phyloP scores from a whole-genome alignment of 2,329 filamentous ascomycete species.

The Epichloe sibirici region DNA sequence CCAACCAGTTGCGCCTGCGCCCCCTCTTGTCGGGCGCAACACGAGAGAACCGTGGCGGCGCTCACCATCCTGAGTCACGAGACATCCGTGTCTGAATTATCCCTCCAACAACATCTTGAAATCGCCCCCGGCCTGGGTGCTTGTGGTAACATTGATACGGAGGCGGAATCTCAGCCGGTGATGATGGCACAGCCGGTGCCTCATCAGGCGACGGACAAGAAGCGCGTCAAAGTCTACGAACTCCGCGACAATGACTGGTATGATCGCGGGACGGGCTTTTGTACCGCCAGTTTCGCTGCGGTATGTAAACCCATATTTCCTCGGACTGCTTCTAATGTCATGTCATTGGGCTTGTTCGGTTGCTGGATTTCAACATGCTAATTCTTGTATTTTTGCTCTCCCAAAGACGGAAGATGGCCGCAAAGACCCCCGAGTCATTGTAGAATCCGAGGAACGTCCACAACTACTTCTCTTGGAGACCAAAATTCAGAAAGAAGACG shows the following conservation, averaged over 20 bases:
- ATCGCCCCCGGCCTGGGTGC: slow-evolving; percentile 40
- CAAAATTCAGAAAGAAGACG: slow-evolving; percentile 83
- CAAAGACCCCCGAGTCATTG: slow-evolving; percentile 78
- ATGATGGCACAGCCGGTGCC: slow-evolving; percentile 62
- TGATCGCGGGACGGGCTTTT: slow-evolving; percentile 93
- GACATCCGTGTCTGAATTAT: slow-evolving; percentile 37
- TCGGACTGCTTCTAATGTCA: neutral
- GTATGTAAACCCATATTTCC: slow-evolving; percentile 38
- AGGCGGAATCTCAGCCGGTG: slow-evolving; percentile 47
- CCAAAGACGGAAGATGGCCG: slow-evolving; percentile 44
- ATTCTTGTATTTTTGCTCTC: neutral
- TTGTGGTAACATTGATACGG: slow-evolving; percentile 34
- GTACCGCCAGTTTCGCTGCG: slow-evolving; percentile 61
- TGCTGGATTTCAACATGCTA: neutral
- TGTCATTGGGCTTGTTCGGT: neutral
- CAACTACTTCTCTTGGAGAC: slow-evolving; percentile 77
- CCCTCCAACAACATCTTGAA: slow-evolving; percentile 48
- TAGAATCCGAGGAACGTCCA: slow-evolving; percentile 88
- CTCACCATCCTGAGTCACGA: slow-evolving; percentile 44
- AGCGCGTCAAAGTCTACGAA: slow-evolving; percentile 97
- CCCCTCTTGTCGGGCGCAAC: slow-evolving; percentile 14
- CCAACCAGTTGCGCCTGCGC: slow-evolving; percentile 6
- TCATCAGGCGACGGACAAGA: slow-evolving; percentile 54
- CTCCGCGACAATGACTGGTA: slow-evolving; percentile 99
- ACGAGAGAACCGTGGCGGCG: slow-evolving; percentile 38